Conservation (phyloP, 495 filamentous ascomycete species). For the Neurospora intermedia region DNA sequence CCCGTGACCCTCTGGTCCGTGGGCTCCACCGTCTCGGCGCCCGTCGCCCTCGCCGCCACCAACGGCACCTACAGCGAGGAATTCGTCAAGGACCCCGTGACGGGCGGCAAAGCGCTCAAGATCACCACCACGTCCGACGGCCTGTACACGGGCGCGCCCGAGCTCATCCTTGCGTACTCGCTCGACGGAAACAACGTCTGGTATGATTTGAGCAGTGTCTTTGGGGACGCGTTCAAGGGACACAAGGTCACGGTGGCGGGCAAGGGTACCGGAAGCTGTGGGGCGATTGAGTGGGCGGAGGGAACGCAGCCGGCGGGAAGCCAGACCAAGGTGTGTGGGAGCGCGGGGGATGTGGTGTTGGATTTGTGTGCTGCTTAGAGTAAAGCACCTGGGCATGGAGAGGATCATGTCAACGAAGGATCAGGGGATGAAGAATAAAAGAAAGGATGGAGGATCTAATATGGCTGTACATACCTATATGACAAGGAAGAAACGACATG, state of each 20-base stretch:
- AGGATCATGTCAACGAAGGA: neutral
- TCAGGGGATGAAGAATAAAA: neutral
- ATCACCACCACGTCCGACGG: conserved; percentile 40
- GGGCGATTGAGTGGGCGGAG: conserved; percentile 38
- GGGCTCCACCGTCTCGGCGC: conserved; percentile 31
- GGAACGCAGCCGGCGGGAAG: conserved; percentile 41
- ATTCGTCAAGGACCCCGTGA: conserved; percentile 35
- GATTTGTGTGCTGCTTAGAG: conserved; percentile 23
- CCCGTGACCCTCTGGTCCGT: conserved; percentile 49
- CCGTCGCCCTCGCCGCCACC: conserved; percentile 30
- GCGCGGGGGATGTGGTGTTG: conserved; percentile 20
- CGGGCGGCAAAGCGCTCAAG: conserved; percentile 47
- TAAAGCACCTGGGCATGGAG: neutral
- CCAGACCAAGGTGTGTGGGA: conserved; percentile 38
- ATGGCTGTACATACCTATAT: neutral
- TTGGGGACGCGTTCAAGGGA: conserved; percentile 45
- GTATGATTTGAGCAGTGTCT: conserved; percentile 48
- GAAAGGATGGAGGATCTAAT: neutral
- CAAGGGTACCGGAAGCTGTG: conserved; percentile 31
- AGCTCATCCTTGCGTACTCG: conserved; percentile 45
- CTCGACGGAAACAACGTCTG: conserved; percentile 38
- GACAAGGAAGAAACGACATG: neutral
- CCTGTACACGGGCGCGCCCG: conserved; percentile 41
- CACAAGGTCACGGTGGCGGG: conserved; percentile 25
- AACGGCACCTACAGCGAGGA: conserved; percentile 29